These are phyloP conservation scores for Colletotrichum plurivorum DNA, from an alignment of 2,329 filamentous ascomycete species.

Conservation along the genomic window DNA sequence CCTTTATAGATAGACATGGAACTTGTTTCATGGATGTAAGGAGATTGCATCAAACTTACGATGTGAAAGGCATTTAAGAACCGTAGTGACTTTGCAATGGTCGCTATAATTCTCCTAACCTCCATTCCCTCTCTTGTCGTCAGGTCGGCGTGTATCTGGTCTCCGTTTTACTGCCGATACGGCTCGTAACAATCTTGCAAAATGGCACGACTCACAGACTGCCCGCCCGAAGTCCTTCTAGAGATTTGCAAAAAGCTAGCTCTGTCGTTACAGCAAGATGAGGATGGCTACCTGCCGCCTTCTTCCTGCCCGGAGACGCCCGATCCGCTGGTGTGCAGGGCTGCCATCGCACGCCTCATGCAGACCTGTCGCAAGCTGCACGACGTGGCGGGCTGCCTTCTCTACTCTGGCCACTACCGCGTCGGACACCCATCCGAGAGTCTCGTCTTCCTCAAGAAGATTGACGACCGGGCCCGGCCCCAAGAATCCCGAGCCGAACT, in stretches of 20 bases:
- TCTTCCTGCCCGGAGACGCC: not conserved
- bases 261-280: not conserved
- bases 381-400: constrained; percentile 18
- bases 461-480: not conserved
- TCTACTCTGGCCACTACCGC: constrained; percentile 22
- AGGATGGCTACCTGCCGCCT: not conserved
- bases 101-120: too few species aligned
- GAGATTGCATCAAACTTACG: too few species aligned
- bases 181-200: not conserved
- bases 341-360: constrained; percentile 18
- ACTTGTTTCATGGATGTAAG: too few species aligned
- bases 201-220: not conserved
- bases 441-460: not conserved
- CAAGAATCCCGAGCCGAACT: not conserved
- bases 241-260: constrained; percentile 16
- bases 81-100: too few species aligned
- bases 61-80: too few species aligned
- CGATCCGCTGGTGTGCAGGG: not conserved
- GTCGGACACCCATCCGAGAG: constrained; percentile 4
- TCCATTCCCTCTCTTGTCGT: too few species aligned
- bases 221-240: constrained; percentile 10
- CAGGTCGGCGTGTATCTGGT: too few species aligned
- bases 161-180: too few species aligned
- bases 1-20: too few species aligned
- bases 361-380: constrained; percentile 19